Conservation (phyloP, 805 yeast species). For the Tetrapisispora nanseiensis region DNA sequence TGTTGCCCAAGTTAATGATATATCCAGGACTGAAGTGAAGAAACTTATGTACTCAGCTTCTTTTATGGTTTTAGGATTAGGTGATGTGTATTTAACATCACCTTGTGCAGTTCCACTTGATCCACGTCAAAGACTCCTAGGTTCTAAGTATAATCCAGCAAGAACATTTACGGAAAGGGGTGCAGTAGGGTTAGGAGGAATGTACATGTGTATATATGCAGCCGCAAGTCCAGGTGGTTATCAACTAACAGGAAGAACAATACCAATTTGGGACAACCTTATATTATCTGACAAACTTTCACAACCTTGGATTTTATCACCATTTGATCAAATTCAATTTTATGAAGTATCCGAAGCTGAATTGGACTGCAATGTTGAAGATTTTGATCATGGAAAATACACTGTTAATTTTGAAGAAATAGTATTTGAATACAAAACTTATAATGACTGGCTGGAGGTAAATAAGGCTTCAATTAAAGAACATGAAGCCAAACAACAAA, state of each 20-base stretch:
- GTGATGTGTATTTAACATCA: slow-evolving; percentile 95
- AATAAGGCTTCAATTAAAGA: slow-evolving; percentile 63
- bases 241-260: slow-evolving; percentile 91
- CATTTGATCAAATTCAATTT: slow-evolving; percentile 91
- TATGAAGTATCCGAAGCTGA: slow-evolving; percentile 85
- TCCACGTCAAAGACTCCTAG: slow-evolving; percentile 87
- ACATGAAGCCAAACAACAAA: slow-evolving; percentile 58
- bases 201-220: slow-evolving; percentile 97
- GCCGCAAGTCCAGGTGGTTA: slow-evolving; percentile 99
- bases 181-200: slow-evolving; percentile 96
- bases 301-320: slow-evolving; percentile 83
- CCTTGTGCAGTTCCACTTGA: slow-evolving; percentile 98
- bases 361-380: slow-evolving; percentile 58
- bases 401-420: slow-evolving; percentile 64
- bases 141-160: slow-evolving; percentile 92
- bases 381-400: slow-evolving; percentile 73
- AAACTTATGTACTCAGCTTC: slow-evolving; percentile 84
- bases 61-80: slow-evolving; percentile 87
- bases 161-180: slow-evolving; percentile 95
- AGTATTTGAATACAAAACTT: slow-evolving; percentile 73
- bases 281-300: slow-evolving; percentile 57
- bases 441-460: slow-evolving; percentile 66
- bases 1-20: slow-evolving; percentile 78
- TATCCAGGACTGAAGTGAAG: slow-evolving; percentile 63
- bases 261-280: slow-evolving; percentile 96